Evolutionary conservation across 176 grass and related monocot species (phyloP).

Genomic region (Hordeum vulgare): DNA sequence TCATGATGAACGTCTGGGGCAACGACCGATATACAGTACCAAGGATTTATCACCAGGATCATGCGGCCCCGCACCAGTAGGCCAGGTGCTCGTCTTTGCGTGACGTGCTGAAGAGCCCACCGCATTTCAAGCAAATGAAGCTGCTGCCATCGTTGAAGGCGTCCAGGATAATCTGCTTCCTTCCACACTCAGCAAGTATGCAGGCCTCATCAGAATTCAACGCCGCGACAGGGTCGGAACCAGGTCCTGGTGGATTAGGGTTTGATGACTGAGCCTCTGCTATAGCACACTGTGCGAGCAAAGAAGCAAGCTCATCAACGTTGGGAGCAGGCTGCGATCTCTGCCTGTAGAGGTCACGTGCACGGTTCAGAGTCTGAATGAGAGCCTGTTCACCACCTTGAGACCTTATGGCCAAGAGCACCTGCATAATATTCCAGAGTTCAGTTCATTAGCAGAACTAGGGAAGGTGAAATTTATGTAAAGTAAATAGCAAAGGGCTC

Average conservation of each 20-base stretch:
- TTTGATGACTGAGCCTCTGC: slow-evolving; percentile 55
- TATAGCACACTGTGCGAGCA: slow-evolving; percentile 89
- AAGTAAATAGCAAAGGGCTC: not conserved
- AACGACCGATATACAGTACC: slow-evolving; percentile 21
- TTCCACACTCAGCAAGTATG: slow-evolving; percentile 71
- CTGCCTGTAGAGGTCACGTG: slow-evolving; percentile 74
- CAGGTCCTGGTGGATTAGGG: slow-evolving; percentile 18
- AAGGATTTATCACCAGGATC: slow-evolving; percentile 23
- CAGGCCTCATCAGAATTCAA: slow-evolving; percentile 50
- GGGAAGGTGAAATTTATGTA: not conserved
- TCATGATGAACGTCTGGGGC: slow-evolving; percentile 14
- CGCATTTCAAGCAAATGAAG: slow-evolving; percentile 89
- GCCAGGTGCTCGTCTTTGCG: slow-evolving; percentile 84
- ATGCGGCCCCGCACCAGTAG: slow-evolving; percentile 69
- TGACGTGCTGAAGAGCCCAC: slow-evolving; percentile 65
- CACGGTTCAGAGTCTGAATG: slow-evolving; percentile 64
- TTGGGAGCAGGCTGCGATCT: slow-evolving; percentile 29
- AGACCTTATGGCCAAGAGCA: slow-evolving; percentile 75
- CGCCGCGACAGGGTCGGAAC: slow-evolving; percentile 33
- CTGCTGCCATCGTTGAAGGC: slow-evolving; percentile 90
- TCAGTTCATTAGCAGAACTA: not conserved
- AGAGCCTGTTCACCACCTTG: slow-evolving; percentile 79
- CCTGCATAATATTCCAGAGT: slow-evolving; percentile 24
- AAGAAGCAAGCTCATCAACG: slow-evolving; percentile 64
- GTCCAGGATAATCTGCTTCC: slow-evolving; percentile 86